Evolutionary conservation across 345 rosid species (phyloP), one percentile per base, ranked within the genome.

Genomic region (Barbarea vulgaris): DNA sequence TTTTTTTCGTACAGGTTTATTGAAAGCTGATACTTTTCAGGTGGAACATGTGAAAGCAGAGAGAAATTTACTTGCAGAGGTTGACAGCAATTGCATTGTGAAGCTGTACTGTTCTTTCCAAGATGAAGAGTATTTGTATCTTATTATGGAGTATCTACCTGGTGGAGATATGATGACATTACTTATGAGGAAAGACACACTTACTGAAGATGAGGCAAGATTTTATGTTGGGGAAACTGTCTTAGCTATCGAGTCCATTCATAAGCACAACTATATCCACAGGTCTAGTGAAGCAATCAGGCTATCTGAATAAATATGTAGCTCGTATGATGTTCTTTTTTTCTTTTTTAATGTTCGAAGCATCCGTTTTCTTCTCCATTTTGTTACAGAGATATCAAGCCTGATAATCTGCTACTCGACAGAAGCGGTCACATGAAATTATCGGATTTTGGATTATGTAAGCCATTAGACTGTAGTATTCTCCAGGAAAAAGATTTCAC

Each of bases 121-220:
- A 84, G 98, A 94, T 69, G 98, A 94, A 41, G 98, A 90, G 64
- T 94, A 82, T 77, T 79, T 94, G 47, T 94, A 94, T 81, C 95
- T 94, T 22, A 87, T 94, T 31, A 94, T 94, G 98, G 98, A 95
- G 85, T 95, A 95, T 85, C 74, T 95, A 67, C 98, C 99, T 73
- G 99, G 99, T 69, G 99, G 99, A 79, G 99, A 95, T 89, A 89
- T 95, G 98, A 95, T 95, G 99, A 95, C 99, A 74, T 84, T 95
- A 75, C 84, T 95, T 18, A 95, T 95, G 99, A 86, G 99, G 70
- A 95, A 92, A 84, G 97, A 95, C 73, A 87, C 93, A 61, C 83
- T 95, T 78, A 87, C 99, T 41, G 99, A 92, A 79, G 94, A 95
- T 62, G 98, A 95, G 85, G 94, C 99, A 37, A 83, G 89, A 69